Evolutionary conservation across 2,329 filamentous ascomycete genomes (phyloP).

Genomic region (Grosmannia serpens): DNA sequence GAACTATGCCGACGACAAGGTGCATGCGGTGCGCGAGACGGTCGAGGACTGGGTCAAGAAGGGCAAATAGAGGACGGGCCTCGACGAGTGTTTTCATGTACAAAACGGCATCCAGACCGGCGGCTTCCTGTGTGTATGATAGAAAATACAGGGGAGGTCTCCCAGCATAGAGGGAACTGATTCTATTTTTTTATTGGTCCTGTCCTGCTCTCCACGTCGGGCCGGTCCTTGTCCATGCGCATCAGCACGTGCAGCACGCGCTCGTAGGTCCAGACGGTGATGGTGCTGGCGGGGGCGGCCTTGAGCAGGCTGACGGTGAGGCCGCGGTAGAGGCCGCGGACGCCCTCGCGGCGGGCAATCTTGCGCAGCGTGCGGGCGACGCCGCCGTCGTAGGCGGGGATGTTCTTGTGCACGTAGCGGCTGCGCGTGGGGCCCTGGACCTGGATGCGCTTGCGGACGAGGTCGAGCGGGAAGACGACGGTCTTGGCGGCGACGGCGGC

Average conservation of each 20-base stretch:
- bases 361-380: conserved; percentile 53
- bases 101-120: neutral
- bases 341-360: conserved; percentile 63
- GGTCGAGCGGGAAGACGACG: conserved; percentile 81
- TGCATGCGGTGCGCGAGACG: conserved; percentile 60
- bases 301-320: conserved; percentile 83
- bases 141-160: neutral
- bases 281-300: conserved; percentile 81
- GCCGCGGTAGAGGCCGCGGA: conserved; percentile 75
- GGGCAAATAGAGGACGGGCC: conserved; percentile 51
- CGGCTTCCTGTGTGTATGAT: neutral
- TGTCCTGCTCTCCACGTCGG: neutral
- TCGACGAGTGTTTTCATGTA: neutral
- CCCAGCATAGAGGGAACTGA: conserved; percentile 13
- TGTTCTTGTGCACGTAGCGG: conserved; percentile 74
- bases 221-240: conserved; percentile 16
- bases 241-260: conserved; percentile 52
- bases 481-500: conserved; percentile 80
- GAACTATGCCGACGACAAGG: conserved; percentile 68
- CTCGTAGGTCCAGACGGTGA: conserved; percentile 95
- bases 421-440: conserved; percentile 81
- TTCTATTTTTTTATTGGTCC: too few species aligned
- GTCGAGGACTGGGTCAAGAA: conserved; percentile 87
- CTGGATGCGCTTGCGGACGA: conserved; percentile 85
- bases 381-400: conserved; percentile 65